Base-by-base conservation (phyloP, 257 asterid genomes). In the Solanum paucissectum region DNA sequence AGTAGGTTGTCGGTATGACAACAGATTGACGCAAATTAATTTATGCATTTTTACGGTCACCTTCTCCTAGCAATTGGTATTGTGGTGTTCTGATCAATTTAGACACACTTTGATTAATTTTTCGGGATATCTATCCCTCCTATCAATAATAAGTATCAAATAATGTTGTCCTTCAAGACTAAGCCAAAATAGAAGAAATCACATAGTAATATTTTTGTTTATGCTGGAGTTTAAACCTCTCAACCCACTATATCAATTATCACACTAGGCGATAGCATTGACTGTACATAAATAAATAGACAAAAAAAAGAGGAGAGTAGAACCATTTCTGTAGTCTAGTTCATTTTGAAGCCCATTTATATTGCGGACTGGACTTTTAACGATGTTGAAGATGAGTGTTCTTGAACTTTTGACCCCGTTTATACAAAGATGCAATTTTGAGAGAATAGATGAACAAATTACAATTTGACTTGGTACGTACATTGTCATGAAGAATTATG, bases 51-150 rank as follows among this genome's bases (percentile, higher is more conserved):
- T 52, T 52, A 52, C 23, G 23, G 23, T 52, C 4, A 52, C 62
- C 21, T 52, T 52, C 23, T 52, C 21, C 62, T 52, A 52, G n/a
- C 23, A 52, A 52, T 52, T 14, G 62, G 23, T 52, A 52, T 52
- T 7, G 55, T 46, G 55, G 55, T 46, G 55, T 46, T 46, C 5
- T 12, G 55, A 12, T 12, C 55, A 46, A 4, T 46, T 46, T 46
- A 9, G 2, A 18, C n/a, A 18, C 2, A 55, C 21, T 16, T 52
- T 18, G 4, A 55, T 1, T 55, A 55, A 55, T 16, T 55, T 55
- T 3, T 55, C 0, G 4, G 0, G 9, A 18, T 55, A 55, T 18
- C 0, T 55, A 7, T 55, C 4, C 0, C 0, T 55, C 0, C 9
- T 18, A 52, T 0, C 4, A 55, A 55, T 1, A 55, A 3, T 55